phyloP scores from a whole-genome alignment of 176 grass and related monocot genomes.

The Zizania latifolia region DNA sequence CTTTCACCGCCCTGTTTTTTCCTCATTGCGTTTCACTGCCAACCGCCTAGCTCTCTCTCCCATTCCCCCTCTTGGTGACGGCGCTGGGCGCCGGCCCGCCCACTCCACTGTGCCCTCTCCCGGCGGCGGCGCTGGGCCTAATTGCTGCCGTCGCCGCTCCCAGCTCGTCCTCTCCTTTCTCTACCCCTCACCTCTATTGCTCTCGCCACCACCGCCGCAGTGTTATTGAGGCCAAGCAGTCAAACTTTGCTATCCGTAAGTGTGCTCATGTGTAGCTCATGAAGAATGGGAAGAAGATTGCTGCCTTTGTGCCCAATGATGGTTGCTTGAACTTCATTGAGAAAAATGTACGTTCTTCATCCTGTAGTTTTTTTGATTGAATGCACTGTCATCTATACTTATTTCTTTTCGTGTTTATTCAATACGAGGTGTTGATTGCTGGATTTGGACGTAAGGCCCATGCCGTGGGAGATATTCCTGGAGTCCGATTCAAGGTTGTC shows the following conservation, averaged over 20 bases:
- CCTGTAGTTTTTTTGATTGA: not conserved
- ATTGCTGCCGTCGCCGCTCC: constrained; percentile 38
- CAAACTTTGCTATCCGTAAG: constrained; percentile 69
- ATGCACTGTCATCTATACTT: not conserved
- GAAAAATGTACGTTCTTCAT: constrained; percentile 34
- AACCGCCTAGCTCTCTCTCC: too few relatives aligned
- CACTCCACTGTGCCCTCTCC: too few relatives aligned
- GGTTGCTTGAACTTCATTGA: constrained; percentile 71
- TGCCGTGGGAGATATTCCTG: constrained; percentile 60
- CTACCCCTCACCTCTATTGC: too few relatives aligned
- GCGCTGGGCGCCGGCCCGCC: too few relatives aligned
- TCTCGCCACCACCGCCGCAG: too few relatives aligned
- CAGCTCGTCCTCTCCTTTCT: not conserved
- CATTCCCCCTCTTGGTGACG: too few relatives aligned
- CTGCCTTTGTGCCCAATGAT: constrained; percentile 60
- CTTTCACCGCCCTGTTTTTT: too few relatives aligned
- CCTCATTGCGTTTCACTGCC: too few relatives aligned
- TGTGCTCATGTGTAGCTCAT: constrained; percentile 65
- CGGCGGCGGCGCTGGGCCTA: too few relatives aligned
- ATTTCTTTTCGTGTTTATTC: not conserved
- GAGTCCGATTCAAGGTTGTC: constrained; percentile 65
- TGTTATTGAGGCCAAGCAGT: constrained; percentile 69
- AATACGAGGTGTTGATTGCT: constrained; percentile 68
- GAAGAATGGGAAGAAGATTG: constrained; percentile 76
- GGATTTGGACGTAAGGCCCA: constrained; percentile 65